These are phyloP conservation scores for Lodderomyces jiufengensis DNA, from an alignment of 1,139 yeast species.

Conservation along the genomic window DNA sequence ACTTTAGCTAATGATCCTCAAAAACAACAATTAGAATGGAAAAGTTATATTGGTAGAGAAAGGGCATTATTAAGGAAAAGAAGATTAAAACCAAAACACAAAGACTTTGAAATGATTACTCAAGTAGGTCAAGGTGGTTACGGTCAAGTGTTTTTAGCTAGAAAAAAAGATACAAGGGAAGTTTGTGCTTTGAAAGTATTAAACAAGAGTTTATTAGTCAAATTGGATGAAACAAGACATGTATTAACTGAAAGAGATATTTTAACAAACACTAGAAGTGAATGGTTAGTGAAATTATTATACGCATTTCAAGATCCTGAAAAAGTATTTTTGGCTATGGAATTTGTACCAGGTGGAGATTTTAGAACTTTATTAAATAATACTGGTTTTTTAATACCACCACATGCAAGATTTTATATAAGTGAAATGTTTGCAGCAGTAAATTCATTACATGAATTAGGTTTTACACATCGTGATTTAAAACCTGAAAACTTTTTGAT, in stretches of 20 bases:
- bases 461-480: conserved; percentile 94
- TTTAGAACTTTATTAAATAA: conserved; percentile 91
- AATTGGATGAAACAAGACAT: conserved; percentile 92
- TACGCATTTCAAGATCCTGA: conserved; percentile 95
- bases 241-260: conserved; percentile 96
- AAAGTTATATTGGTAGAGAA: conserved; percentile 78
- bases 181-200: conserved; percentile 93
- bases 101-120: conserved; percentile 92
- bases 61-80: conserved; percentile 81
- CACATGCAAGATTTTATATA: conserved; percentile 92
- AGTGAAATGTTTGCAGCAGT: conserved; percentile 96
- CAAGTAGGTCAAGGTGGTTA: conserved; percentile 99
- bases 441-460: conserved; percentile 88
- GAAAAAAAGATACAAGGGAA: conserved; percentile 91
- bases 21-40: conserved; percentile 71
- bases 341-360: conserved; percentile 98
- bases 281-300: conserved; percentile 90
- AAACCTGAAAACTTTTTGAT: conserved; percentile 96
- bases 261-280: conserved; percentile 88
- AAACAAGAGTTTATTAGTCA: conserved; percentile 80
- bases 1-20: conserved; percentile 31
- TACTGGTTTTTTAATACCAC: conserved; percentile 88
- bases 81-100: conserved; percentile 87
- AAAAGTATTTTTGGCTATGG: conserved; percentile 95
- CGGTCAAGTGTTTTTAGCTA: conserved; percentile 93